Base-by-base conservation (phyloP, 2,329 filamentous ascomycete species). In the Neonectria sp. region DNA sequence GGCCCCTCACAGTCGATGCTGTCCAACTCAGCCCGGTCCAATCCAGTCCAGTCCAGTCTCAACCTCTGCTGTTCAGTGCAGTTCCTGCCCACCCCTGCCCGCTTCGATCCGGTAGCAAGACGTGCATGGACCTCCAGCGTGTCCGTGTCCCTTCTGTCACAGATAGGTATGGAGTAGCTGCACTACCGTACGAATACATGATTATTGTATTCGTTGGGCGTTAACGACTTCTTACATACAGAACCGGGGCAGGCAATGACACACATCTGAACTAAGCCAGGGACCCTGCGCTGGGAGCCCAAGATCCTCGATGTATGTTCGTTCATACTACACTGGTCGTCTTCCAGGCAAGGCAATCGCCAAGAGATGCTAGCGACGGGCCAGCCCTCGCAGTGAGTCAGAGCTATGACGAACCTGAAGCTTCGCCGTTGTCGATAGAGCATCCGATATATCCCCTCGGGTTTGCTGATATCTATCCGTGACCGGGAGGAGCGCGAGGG, bases 121-220 rank as follows among this genome's bases (percentile, higher is more conserved):
- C 21, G 52, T 52, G 63, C 63, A 66, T 66, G 52, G 63, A 45
- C 58, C 63, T 66, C 63, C 49, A 49, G 35, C 46, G 59, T 45
- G 52, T 46, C 63, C 63, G 63, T 66, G 63, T 60, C 46, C 35
- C 15, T 27, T 29, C 31, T 17, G 53, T 56, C 48, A 52, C 63
- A 31, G 49, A 52, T 21, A 21, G 21, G 21, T 21, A 21, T 40
- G 25, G 33, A 35, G 33, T 13, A 35, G 9, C 33, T 35, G 9
- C 33, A 7, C 27, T 29, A 9, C 33, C 11, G 37, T 17, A 40
- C 37, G 37, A n/a, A 40, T 29, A 33, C 55, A 33, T 45, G 35
- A 59, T 40, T 59, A 49, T 29, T 40, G 29, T 40, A 13, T 15
- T 25, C 31, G 48, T 59, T 55, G 48, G 48, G 55, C 48, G 55